These are phyloP conservation scores for Boletales sp. DNA, from an alignment of 768 basidiomycete species.

Conservation along the genomic window DNA sequence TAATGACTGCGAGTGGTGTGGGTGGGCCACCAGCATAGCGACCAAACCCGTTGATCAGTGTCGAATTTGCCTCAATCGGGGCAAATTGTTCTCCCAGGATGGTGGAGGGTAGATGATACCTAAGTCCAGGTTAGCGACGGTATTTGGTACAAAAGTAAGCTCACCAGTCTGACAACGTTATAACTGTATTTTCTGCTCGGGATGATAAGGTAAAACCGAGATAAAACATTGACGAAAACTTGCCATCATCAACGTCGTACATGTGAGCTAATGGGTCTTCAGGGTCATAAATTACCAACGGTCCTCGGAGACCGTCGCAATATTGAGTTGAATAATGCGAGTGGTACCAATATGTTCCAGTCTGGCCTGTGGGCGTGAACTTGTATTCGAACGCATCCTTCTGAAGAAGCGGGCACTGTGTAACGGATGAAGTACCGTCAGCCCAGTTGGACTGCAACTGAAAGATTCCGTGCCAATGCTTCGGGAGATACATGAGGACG, in stretches of 20 bases:
- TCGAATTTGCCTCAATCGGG: constrained; percentile 28
- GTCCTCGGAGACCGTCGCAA: constrained; percentile 28
- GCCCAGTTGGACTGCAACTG: constrained; percentile 36
- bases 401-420: constrained; percentile 38
- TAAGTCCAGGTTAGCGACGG: constrained; percentile 9
- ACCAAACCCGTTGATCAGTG: constrained; percentile 49
- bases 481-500: not conserved
- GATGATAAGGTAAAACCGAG: not conserved
- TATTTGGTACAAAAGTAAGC: not conserved
- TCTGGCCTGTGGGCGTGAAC: constrained; percentile 23
- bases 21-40: constrained; percentile 38
- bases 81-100: constrained; percentile 6
- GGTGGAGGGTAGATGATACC: constrained; percentile 32
- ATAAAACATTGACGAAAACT: not conserved
- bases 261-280: constrained; percentile 8
- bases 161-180: constrained; percentile 43
- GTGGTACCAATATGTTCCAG: constrained; percentile 42
- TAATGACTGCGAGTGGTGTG: constrained; percentile 39
- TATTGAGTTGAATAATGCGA: constrained; percentile 46
- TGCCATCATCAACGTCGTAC: constrained; percentile 34
- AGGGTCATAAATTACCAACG: constrained; percentile 39
- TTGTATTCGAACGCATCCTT: constrained; percentile 36
- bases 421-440: constrained; percentile 42
- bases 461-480: constrained; percentile 45
- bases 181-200: not conserved